Conservation (phyloP, 768 basidiomycete genomes). For the Gloeophyllum trabeum region DNA sequence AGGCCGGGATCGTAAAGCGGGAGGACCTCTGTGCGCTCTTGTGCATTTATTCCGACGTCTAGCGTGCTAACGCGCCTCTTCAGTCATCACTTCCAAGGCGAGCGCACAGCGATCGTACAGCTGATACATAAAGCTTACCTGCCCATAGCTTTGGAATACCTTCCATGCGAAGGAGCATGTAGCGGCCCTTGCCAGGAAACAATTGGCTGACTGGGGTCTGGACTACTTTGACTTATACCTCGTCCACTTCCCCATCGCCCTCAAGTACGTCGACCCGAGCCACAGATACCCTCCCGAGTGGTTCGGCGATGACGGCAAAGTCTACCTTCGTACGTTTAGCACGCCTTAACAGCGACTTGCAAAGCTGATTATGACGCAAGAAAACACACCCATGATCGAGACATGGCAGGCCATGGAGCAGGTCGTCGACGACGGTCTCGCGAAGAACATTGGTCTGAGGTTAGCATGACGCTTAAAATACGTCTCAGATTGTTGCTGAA, state of each 20-base stretch:
- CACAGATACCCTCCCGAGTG: constrained; percentile 79
- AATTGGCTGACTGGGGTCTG: constrained; percentile 74
- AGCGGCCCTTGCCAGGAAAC: constrained; percentile 41
- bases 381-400: constrained; percentile 63
- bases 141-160: constrained; percentile 71
- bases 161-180: constrained; percentile 76
- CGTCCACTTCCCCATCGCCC: constrained; percentile 78
- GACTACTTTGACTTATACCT: constrained; percentile 78
- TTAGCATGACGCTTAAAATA: constrained; percentile 12
- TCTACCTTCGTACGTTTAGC: constrained; percentile 38
- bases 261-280: constrained; percentile 68
- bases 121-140: background rate
- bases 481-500: too few species aligned
- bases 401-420: constrained; percentile 81
- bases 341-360: background rate
- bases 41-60: background rate
- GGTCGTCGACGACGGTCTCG: constrained; percentile 58
- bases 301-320: constrained; percentile 62
- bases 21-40: constrained; percentile 68
- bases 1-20: constrained; percentile 75
- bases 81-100: constrained; percentile 80
- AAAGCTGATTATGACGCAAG: constrained; percentile 20
- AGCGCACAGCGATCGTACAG: constrained; percentile 1
- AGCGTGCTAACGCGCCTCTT: background rate
- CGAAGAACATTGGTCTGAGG: constrained; percentile 76